These are phyloP conservation scores for Paraconiothyrium brasiliense DNA, from an alignment of 2,329 filamentous ascomycete genomes.

Conservation along the genomic window DNA sequence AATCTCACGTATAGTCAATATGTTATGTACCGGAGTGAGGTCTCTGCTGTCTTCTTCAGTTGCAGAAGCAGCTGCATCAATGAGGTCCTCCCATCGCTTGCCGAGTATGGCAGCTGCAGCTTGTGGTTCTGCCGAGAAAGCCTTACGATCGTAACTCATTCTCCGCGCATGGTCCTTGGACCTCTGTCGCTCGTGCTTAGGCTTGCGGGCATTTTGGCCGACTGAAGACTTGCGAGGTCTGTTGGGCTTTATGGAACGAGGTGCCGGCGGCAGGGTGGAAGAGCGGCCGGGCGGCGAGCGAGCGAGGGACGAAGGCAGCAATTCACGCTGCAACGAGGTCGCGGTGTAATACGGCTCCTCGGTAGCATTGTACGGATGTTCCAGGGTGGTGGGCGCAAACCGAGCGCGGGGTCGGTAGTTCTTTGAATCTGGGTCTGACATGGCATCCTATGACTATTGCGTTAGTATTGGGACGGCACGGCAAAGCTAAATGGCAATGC, in stretches of 20 bases:
- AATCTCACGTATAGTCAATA: conserved; percentile 23
- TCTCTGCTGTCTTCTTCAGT: conserved; percentile 91
- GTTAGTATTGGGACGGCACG: conserved; percentile 30
- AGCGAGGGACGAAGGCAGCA: conserved; percentile 82
- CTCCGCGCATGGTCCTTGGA: conserved; percentile 79
- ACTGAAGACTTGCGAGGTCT: conserved; percentile 87
- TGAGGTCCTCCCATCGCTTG: conserved; percentile 95
- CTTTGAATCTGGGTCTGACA: conserved; percentile 51
- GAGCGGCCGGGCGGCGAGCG: conserved; percentile 87
- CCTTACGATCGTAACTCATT: conserved; percentile 79
- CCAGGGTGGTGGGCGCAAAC: conserved; percentile 59
- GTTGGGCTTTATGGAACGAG: conserved; percentile 74
- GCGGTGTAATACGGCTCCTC: conserved; percentile 55
- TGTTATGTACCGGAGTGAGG: conserved; percentile 78
- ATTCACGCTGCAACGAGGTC: conserved; percentile 72
- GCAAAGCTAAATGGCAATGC: conserved; percentile 23
- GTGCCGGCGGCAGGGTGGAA: conserved; percentile 85
- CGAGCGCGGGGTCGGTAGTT: conserved; percentile 49
- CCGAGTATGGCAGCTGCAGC: conserved; percentile 76
- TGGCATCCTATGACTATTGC: conserved; percentile 42
- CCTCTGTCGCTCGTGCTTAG: conserved; percentile 81
- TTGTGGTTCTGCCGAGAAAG: conserved; percentile 84
- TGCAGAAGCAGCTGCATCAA: conserved; percentile 91
- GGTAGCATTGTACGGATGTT: conserved; percentile 72
- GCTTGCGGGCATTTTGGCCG: conserved; percentile 77